Base-by-base conservation (phyloP, 208 protist genomes). In the Tritrichomonas musculus region DNA sequence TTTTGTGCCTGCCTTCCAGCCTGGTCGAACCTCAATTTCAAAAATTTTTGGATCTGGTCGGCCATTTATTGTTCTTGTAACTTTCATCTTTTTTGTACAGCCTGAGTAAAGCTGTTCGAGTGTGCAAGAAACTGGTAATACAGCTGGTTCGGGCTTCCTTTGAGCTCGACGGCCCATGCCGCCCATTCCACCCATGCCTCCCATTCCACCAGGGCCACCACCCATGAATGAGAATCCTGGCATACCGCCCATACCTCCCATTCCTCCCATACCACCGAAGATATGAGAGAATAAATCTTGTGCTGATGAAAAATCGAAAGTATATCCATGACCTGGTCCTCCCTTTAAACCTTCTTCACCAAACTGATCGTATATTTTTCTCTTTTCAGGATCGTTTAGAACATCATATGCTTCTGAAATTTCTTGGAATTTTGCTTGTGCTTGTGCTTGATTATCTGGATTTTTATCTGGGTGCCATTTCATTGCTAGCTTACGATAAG, bases 301-400 rank as follows among this genome's bases (percentile, higher is more conserved):
- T 5, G 64, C 64, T 17, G 11, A 33, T 8, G 17, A 5, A n/a
- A 69, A 69, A 25, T 69, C 30, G 27, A 69, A 69, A 8, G 64
- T n/a, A 69, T 69, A 69, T 5, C 64, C 64, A 69, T 17, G 11
- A 17, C 53, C 53, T 5, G 53, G 93, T 41, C 92, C 47, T n/a
- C 41, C 94, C 39, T 94, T 94, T 11, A 95, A 92, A 22, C 72
- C 93, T 64, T 95, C 93, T 92, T 95, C 93, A 55, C 93, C 95
- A 44, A 69, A 94, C 44, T 95, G 82, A 92, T 95, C 95, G 44
- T 95, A 95, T 1, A 95, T 60, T 33, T 94, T 39, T 65, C 95
- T 47, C 47, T 95, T 95, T 14, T 94, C 8, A 41, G 93, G 93
- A 36, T 94, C 75, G 39, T 9, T 92, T 27, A 94, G 44, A 50